Conservation (phyloP, 192 early-diverging fungal species). For the Endogone sp. region DNA sequence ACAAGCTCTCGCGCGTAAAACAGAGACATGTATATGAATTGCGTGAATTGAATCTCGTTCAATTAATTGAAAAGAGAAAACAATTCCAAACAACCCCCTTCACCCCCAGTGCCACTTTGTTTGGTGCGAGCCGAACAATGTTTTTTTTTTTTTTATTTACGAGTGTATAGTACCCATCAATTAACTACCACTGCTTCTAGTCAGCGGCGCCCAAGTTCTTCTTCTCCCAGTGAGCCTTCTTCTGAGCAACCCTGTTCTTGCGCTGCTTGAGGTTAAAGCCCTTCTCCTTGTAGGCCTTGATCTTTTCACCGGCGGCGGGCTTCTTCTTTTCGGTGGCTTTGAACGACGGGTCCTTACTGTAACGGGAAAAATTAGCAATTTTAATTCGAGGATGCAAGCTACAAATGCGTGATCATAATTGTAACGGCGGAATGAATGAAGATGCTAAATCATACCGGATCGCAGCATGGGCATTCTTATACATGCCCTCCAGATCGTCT, state of each 20-base stretch:
- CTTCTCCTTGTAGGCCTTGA: constrained; percentile 59
- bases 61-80: too few species aligned
- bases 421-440: too few species aligned
- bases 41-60: too few species aligned
- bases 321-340: constrained; percentile 75
- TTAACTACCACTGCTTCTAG: neutral
- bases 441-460: constrained; percentile 52
- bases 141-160: neutral
- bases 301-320: constrained; percentile 65
- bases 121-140: neutral
- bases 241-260: constrained; percentile 84
- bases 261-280: constrained; percentile 90
- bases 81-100: too few species aligned
- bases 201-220: constrained; percentile 7
- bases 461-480: constrained; percentile 84
- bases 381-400: too few species aligned
- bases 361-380: constrained; percentile 13
- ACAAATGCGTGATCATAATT: too few species aligned
- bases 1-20: too few species aligned
- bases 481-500: constrained; percentile 95
- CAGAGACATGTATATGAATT: too few species aligned
- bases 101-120: too few species aligned
- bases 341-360: constrained; percentile 72
- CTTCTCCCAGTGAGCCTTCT: constrained; percentile 49
- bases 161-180: neutral